phyloP scores from a whole-genome alignment of 441 rosid genomes.

The Metrosideros polymorpha region DNA sequence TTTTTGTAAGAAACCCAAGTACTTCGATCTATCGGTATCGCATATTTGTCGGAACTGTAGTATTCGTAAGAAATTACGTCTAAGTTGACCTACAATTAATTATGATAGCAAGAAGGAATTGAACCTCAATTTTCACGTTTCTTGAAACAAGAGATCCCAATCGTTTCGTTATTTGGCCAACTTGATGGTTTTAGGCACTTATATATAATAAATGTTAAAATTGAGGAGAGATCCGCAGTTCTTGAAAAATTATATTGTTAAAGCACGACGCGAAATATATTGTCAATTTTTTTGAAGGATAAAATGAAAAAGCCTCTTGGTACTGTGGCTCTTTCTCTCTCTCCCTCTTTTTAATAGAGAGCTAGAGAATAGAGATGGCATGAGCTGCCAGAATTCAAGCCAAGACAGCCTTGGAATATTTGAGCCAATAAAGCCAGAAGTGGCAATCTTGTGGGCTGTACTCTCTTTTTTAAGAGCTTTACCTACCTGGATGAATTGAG shows the following conservation, averaged over 20 bases:
- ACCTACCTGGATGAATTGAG: no score
- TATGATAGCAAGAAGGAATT: neutral
- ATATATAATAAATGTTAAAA: no score
- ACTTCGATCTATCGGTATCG: neutral
- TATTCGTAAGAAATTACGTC: rapidly evolving
- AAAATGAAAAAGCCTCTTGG: neutral
- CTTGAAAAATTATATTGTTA: neutral
- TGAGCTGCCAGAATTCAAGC: neutral
- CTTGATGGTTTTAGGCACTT: neutral
- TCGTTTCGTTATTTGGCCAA: neutral
- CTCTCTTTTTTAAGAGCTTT: no score
- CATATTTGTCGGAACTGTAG: neutral
- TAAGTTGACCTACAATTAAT: neutral
- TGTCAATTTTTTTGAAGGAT: neutral
- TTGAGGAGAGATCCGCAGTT: neutral
- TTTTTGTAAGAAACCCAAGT: no score
- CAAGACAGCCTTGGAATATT: no score
- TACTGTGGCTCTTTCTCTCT: neutral
- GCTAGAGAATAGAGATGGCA: neutral
- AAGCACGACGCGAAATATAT: neutral
- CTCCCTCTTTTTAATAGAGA: neutral
- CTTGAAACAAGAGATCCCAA: neutral
- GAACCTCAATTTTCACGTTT: neutral
- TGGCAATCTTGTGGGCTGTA: no score
- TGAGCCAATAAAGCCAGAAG: no score